Conservation (phyloP, 108 stramenopile genomes). For the Skeletonema marinoi region DNA sequence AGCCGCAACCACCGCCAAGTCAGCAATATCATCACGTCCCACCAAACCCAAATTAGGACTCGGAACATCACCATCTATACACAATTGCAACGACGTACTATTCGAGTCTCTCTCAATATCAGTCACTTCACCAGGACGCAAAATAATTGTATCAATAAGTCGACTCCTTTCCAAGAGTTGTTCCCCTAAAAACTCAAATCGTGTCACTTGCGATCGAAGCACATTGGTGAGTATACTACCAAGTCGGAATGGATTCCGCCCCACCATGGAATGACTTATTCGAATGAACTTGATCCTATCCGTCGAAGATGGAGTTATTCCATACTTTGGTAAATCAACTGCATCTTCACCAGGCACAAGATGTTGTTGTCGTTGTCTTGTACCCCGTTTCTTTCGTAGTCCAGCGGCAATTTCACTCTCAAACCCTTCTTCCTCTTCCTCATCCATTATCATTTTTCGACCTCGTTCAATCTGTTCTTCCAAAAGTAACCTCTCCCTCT, state of each 20-base stretch:
- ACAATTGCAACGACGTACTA: conserved; percentile 63
- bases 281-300: conserved; percentile 74
- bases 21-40: conserved; percentile 76
- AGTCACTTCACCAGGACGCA: conserved; percentile 74
- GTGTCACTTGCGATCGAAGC: conserved; percentile 55
- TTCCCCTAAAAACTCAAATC: conserved; percentile 75
- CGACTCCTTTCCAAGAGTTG: conserved; percentile 50
- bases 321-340: conserved; percentile 15
- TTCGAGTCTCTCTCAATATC: conserved; percentile 65
- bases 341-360: conserved; percentile 2
- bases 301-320: conserved; percentile 14
- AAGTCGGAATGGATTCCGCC: conserved; percentile 54
- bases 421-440: conserved; percentile 21
- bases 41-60: conserved; percentile 49
- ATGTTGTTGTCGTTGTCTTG: not conserved
- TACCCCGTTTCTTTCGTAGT: conserved; percentile 17
- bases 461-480: conserved; percentile 20
- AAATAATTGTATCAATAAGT: conserved; percentile 64
- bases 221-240: conserved; percentile 62
- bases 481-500: conserved; percentile 13
- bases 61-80: conserved; percentile 49
- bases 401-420: conserved; percentile 21
- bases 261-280: conserved; percentile 60
- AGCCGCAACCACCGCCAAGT: conserved; percentile 65
- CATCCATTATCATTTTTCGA: conserved; percentile 25